phyloP scores from a whole-genome alignment of 2,329 filamentous ascomycete genomes.

The Penicillium digitatum region DNA sequence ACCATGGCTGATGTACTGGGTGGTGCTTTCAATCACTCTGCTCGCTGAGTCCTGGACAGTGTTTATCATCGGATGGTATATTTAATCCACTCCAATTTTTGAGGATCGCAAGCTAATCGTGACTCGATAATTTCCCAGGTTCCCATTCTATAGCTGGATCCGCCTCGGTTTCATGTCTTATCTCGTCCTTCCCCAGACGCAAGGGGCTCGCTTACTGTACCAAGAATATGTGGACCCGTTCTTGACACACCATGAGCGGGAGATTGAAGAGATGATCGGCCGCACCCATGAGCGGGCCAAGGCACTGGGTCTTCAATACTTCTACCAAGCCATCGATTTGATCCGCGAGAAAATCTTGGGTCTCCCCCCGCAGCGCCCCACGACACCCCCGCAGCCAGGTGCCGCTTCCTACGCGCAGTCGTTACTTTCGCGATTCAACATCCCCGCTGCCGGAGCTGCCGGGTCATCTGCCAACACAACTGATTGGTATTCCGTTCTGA shows the following conservation, averaged over 20 bases:
- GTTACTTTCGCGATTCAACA: slow-evolving; percentile 78
- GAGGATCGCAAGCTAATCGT: slow-evolving; percentile 1
- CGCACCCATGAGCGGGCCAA: slow-evolving; percentile 73
- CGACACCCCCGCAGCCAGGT: slow-evolving; percentile 41
- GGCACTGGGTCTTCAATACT: slow-evolving; percentile 69
- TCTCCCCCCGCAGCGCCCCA: slow-evolving; percentile 58
- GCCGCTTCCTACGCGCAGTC: slow-evolving; percentile 66
- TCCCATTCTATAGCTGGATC: slow-evolving; percentile 92
- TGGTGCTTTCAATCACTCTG: slow-evolving; percentile 76
- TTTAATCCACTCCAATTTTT: not conserved
- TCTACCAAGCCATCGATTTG: slow-evolving; percentile 66
- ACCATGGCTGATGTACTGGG: slow-evolving; percentile 99
- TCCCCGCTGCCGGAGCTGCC: slow-evolving; percentile 64
- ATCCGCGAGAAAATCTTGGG: slow-evolving; percentile 76
- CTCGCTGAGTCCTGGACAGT: slow-evolving; percentile 82
- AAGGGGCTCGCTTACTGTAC: slow-evolving; percentile 84
- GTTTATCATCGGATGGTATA: slow-evolving; percentile 78
- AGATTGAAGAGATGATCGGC: slow-evolving; percentile 88
- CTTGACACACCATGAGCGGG: slow-evolving; percentile 76
- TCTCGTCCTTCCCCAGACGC: slow-evolving; percentile 95
- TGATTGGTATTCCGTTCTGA: slow-evolving; percentile 75
- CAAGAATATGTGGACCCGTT: slow-evolving; percentile 82
- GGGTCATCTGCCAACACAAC: slow-evolving; percentile 47
- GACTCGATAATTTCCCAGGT: slow-evolving; percentile 46
- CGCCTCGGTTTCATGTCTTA: slow-evolving; percentile 85